These are phyloP conservation scores for Pistacia integerrima DNA, from an alignment of 345 rosid species.

Conservation along the genomic window DNA sequence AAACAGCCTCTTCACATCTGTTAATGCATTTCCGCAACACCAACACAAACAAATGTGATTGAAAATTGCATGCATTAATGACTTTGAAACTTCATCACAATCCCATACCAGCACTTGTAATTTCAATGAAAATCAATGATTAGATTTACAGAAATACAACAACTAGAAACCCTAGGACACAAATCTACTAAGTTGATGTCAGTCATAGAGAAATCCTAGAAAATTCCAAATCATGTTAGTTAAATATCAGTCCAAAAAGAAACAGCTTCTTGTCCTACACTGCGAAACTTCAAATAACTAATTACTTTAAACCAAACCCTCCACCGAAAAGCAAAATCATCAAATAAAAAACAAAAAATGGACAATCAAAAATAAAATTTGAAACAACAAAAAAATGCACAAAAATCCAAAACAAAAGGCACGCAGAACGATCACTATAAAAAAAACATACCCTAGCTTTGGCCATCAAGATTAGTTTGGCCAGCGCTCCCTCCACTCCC, in stretches of 20 bases:
- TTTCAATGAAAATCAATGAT: neutral
- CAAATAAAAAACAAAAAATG: neutral
- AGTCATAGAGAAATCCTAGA: neutral
- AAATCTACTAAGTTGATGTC: neutral
- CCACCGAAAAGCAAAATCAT: neutral
- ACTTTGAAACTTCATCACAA: neutral
- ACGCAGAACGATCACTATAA: neutral
- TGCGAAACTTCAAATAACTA: neutral
- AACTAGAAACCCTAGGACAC: neutral
- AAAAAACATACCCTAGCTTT: constrained; percentile 33
- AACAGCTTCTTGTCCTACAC: neutral
- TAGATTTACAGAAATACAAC: neutral
- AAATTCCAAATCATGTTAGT: neutral
- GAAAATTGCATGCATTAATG: neutral
- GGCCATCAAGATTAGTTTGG: constrained; percentile 69
- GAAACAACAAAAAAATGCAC: neutral
- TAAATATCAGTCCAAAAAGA: neutral
- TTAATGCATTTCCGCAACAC: neutral
- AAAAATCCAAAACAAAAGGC: neutral
- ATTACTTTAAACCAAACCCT: neutral
- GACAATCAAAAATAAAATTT: neutral
- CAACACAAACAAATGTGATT: neutral
- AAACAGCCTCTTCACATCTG: neutral
- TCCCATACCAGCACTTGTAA: neutral
- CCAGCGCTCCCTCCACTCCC: constrained; percentile 68